These are phyloP conservation scores for Lenwebbia sp. DNA, from an alignment of 345 rosid species.

Conservation along the genomic window DNA sequence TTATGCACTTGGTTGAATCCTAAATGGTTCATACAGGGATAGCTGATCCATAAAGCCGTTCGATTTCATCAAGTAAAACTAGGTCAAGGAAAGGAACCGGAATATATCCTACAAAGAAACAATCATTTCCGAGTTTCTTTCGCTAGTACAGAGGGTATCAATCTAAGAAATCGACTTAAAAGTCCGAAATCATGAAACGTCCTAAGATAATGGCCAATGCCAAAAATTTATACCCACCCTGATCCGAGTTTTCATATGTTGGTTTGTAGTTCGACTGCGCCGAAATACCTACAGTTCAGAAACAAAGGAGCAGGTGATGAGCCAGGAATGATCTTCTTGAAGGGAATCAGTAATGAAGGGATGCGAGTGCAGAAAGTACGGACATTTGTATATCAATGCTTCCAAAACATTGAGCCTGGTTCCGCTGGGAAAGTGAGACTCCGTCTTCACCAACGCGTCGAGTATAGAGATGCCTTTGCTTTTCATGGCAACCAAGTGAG, in stretches of 20 bases:
- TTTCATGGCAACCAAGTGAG: fast-evolving
- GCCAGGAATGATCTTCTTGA: not conserved
- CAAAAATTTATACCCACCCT: not conserved
- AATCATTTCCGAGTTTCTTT: not conserved
- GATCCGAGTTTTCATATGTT: not conserved
- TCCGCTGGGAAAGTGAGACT: not conserved
- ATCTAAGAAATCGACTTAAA: not conserved
- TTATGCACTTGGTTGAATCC: not conserved
- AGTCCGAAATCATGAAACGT: not conserved
- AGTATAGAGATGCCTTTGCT: too few relatives aligned
- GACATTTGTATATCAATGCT: not conserved
- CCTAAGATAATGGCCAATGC: not conserved
- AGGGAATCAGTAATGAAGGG: not conserved
- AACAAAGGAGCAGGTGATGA: not conserved
- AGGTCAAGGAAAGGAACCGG: not conserved
- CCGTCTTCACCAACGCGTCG: fast-evolving
- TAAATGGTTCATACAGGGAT: fast-evolving
- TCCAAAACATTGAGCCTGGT: not conserved
- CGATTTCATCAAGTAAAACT: not conserved
- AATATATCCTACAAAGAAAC: not conserved
- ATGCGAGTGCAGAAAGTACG: not conserved
- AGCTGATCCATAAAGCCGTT: not conserved
- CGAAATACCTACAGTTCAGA: not conserved
- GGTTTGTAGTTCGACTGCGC: not conserved
- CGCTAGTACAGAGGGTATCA: not conserved